Base-by-base conservation (phyloP, 805 yeast genomes). In the Metschnikowia reukaufii region DNA sequence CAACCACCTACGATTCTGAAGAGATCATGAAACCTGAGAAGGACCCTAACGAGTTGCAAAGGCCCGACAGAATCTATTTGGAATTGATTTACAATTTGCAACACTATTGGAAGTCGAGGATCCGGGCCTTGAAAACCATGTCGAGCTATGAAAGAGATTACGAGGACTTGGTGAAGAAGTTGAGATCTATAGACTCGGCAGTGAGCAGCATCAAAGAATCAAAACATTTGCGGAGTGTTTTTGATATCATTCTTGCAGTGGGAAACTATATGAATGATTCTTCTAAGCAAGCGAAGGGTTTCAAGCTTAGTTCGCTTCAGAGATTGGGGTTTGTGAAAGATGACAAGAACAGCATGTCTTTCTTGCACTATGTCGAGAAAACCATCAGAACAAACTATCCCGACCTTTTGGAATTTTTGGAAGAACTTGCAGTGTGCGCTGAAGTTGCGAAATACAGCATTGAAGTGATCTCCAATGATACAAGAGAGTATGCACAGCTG, bases 71-170 rank as follows among this genome's bases (percentile, higher is more conserved):
- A 57, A 69, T 94, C 5, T 94, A 81, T 60, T 68, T 95, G 54
- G 96, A 87, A 59, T 73, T 91, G 45, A 84, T 90, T 58, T 88
- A 83, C 63, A 89, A 94, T 57, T 68, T 94, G 58, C 86, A 86
- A 54, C 83, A 82, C 52, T 94, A 94, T 64, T 95, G 99, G 99
- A 80, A 83, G 51, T 82, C 96, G 1, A 79, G 99, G 62, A 86
- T 92, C 68, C 73, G 96, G 51, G 96, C 97, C 0, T 65, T 94
- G 44, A 72, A 82, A 41, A 76, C 91, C 12, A 74, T 83, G 8
- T 80, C 86, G 38, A 76, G 83, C 1, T 89, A 78, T 63, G 88
- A 87, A 55, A 84, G 79, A 54, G 98, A 94, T 48, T 90, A 88
- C 64, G 70, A 73, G 21, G 94, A 86, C 46, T 68, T 91, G 29